Conservation (phyloP, 305 asterid genomes). For the Salvia sclarea region DNA sequence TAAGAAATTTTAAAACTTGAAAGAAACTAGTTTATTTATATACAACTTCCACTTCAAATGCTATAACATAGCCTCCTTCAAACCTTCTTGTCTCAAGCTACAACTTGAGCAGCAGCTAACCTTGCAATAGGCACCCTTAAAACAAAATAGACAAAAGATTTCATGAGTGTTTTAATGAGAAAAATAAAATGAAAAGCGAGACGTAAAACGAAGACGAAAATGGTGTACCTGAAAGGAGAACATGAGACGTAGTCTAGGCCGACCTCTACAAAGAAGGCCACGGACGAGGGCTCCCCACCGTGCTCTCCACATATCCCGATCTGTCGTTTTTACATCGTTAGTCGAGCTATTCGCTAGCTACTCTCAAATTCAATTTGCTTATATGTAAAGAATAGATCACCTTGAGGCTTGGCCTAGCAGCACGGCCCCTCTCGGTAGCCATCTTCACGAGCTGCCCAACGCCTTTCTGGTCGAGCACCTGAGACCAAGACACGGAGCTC, state of each 20-base stretch:
- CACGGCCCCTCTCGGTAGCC: conserved; percentile 93
- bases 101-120: conserved; percentile 95
- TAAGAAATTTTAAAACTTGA: background rate
- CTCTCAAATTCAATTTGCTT: background rate
- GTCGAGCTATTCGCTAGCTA: background rate
- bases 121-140: conserved; percentile 94
- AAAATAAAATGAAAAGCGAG: too few relatives aligned
- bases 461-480: conserved; percentile 96
- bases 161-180: background rate
- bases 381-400: conserved; percentile 32
- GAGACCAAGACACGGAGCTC: background rate
- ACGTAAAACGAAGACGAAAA: background rate
- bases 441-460: conserved; percentile 93
- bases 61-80: background rate
- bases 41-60: conserved; percentile 28
- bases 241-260: conserved; percentile 95
- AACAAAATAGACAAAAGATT: background rate
- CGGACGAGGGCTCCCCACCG: conserved; percentile 95
- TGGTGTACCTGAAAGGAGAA: conserved; percentile 83
- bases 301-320: conserved; percentile 95
- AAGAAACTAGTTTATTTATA: conserved; percentile 11
- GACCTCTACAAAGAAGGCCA: conserved; percentile 82
- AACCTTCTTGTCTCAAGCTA: conserved; percentile 36
- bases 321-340: conserved; percentile 37
- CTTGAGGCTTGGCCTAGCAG: conserved; percentile 89